Base-by-base conservation (phyloP, 2,329 filamentous ascomycete species). In the Microascus cirrosus region DNA sequence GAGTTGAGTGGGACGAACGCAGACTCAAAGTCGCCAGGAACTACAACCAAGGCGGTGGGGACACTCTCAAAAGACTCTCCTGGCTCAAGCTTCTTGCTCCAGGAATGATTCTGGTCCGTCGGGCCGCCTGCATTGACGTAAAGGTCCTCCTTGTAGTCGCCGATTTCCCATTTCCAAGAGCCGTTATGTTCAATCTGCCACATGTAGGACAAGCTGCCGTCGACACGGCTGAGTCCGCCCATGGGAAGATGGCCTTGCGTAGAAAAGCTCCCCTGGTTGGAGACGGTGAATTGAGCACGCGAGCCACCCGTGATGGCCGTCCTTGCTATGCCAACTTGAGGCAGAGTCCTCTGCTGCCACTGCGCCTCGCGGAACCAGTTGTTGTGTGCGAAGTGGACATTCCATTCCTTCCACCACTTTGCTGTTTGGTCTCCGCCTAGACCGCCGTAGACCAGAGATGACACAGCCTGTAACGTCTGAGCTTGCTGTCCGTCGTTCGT, bases 131-230 rank as follows among this genome's bases (percentile, higher is more conserved):
- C 62, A 15, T 62, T 65, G 0, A 71, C 48, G 56, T 70, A 72
- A 10, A 71, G 42, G 35, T 63, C 64, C 48, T 71, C 67, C 18
- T 64, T 61, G 57, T 61, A 69, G 61, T 72, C 69, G 2, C 69
- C 69, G 11, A 71, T 61, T 56, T 72, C 70, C 68, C 68, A 71
- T 28, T 63, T 60, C 70, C 70, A 71, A 10, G 68, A 69, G 1
- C 69, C 69, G 51, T 69, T 71, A 54, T 66, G 64, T 42, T 72
- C 70, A 12, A 72, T 59, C 59, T 71, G 68, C 69, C 70, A 71
- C 18, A 71, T 57, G 66, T 68, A 71, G 1, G 65, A 65, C 13
- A 69, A 64, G 8, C 36, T 58, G 0, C 57, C 39, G 48, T 68
- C 63, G 1, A 51, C 52, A 2, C 60, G 59, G 32, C 63, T 66